Evolutionary conservation across 2,329 filamentous ascomycete genomes (phyloP), one percentile per base, ranked within the genome.

Genomic region (Neofusicoccum laricinum): DNA sequence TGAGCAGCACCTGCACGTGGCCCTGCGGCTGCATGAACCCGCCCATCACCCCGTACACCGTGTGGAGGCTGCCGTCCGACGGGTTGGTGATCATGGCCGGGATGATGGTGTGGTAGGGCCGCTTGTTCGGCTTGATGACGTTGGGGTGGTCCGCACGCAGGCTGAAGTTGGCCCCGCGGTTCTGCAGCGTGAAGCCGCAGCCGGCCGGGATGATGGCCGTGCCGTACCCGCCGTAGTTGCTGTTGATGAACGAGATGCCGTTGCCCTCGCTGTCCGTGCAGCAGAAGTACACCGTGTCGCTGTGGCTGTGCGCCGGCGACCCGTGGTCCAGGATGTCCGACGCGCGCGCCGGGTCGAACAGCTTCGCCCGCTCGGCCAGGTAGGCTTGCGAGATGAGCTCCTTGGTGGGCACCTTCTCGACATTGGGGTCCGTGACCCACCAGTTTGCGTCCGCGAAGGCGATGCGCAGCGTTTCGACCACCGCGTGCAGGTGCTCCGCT

Each of bases 1-100:
- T 96, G 1, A 98, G 82, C 10, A 99, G 79, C 0, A 97, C 93
- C 77, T 98, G 95, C 0, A 98, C 89, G 66, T 98, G 95, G 21
- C 94, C 95, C 77, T 98, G 95, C 0, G 95, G 95, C 79, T 99
- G 95, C 91, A 98, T 98, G 78, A 96, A 98, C 2, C 93, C 94
- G 61, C 95, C 95, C 95, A 98, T 98, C 66, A 98, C 94, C 61
- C 95, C 95, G 71, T 94, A 97, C 0, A 96, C 90, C 3, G 87
- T 90, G 76, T 97, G 91, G 64, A 98, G 79, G 55, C 85, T 88
- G 30, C 86, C 86, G 70, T 96, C 92, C 4, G 80, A 79, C 17
- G 86, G 75, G 69, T 95, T 92, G 0, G 95, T 98, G 17, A 94
- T 87, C 76, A 98, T 85, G 0, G 91, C 94, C 0, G 95, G 94